Conservation (phyloP, 2,329 filamentous ascomycete genomes). For the Nothophaeocryptopus gaeumannii region DNA sequence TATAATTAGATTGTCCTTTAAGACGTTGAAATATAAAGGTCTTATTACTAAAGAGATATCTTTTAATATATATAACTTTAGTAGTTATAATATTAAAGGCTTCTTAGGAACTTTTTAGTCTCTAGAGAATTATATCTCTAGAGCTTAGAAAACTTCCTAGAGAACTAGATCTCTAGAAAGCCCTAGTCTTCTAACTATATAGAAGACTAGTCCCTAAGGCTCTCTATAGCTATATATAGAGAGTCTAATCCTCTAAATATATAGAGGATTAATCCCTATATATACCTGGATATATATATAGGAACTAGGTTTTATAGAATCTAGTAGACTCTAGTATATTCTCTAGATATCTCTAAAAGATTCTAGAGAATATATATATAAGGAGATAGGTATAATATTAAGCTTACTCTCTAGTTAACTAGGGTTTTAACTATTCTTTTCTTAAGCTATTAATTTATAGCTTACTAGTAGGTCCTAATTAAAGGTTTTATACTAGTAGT, state of each 20-base stretch:
- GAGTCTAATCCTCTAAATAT: constrained; percentile 5
- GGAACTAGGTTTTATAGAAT: no score
- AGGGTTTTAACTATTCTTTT: constrained; percentile 7
- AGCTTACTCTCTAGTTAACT: constrained; percentile 5
- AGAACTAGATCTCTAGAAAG: not conserved
- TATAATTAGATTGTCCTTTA: no score
- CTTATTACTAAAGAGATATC: no score
- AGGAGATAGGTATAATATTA: constrained; percentile 7
- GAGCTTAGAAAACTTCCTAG: not conserved
- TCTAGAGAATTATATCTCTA: not conserved
- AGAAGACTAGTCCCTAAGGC: constrained; percentile 9
- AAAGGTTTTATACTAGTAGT: constrained; percentile 2
- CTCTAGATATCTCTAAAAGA: no score
- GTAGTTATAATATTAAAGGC: not conserved
- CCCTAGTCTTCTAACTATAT: constrained; percentile 3
- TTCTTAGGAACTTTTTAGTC: not conserved
- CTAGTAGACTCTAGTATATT: not conserved
- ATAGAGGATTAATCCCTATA: not conserved
- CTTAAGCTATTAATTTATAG: not conserved
- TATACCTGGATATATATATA: no score
- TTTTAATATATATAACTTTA: no score
- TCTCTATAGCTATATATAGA: constrained; percentile 1
- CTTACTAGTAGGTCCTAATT: no score
- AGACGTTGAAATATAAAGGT: no score
- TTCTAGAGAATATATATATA: constrained; percentile 1